Conservation (phyloP, 106 monocot species). For the Acanthochlamys bracteata region DNA sequence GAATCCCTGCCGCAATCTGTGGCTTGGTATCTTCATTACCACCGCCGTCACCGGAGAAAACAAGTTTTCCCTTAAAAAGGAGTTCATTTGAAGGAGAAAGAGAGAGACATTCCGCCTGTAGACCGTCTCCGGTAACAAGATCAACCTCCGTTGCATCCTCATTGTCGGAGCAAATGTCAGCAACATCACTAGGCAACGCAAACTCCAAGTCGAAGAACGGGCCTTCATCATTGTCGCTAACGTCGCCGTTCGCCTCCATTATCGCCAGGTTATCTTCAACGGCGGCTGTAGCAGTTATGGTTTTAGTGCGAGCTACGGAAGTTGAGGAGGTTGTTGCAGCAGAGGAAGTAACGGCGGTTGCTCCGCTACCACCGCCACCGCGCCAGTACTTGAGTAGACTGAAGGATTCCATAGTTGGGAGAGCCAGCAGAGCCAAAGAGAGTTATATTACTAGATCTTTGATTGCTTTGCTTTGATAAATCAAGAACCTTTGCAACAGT, state of each 20-base stretch:
- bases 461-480: no score
- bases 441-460: no score
- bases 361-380: constrained; percentile 10
- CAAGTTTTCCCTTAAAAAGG: constrained; percentile 32
- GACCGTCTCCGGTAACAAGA: neutral
- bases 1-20: constrained; percentile 33
- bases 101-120: constrained; percentile 2
- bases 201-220: constrained; percentile 75
- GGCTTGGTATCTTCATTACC: no score
- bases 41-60: constrained; percentile 1
- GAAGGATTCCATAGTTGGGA: constrained; percentile 61
- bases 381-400: constrained; percentile 69
- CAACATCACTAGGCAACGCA: constrained; percentile 14
- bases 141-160: constrained; percentile 20
- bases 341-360: neutral
- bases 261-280: neutral
- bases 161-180: neutral
- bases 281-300: constrained; percentile 10
- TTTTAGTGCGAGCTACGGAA: no score
- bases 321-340: neutral
- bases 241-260: constrained; percentile 3
- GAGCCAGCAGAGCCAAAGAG: constrained; percentile 5
- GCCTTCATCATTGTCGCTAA: constrained; percentile 34
- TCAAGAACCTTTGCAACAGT: no score
- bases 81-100: constrained; percentile 26